Evolutionary conservation across 2,329 filamentous ascomycete genomes (phyloP).

Genomic region (Chaetomium olivaceum): DNA sequence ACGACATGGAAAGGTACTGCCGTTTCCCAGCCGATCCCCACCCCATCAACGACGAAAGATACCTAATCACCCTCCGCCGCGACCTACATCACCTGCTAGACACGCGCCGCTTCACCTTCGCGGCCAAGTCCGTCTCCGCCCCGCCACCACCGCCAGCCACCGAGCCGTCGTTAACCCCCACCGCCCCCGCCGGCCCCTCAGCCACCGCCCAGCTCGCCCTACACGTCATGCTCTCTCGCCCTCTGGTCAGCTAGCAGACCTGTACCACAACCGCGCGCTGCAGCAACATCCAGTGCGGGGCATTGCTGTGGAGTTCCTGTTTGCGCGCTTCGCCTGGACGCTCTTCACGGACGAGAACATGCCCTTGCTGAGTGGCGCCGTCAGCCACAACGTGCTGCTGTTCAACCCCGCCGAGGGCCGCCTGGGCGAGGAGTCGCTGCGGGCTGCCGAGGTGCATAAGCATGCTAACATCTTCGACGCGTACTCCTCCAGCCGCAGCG

Average conservation of each 20-base stretch:
- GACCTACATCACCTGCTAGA: background rate
- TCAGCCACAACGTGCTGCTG: constrained; percentile 3
- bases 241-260: background rate
- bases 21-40: background rate
- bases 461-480: constrained; percentile 3
- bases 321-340: constrained; percentile 13
- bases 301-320: constrained; percentile 12
- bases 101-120: constrained; percentile 5
- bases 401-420: background rate
- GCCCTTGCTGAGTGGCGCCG: constrained; percentile 1
- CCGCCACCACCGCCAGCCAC: background rate
- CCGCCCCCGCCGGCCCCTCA: background rate
- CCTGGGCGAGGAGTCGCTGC: background rate
- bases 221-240: constrained; percentile 6
- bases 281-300: constrained; percentile 1
- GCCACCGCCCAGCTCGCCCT: constrained; percentile 3
- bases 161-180: no score
- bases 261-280: constrained; percentile 11
- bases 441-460: background rate
- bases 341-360: constrained; percentile 9
- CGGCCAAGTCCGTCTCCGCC: background rate
- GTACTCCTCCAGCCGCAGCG: constrained; percentile 6
- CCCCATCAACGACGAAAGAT: constrained; percentile 6
- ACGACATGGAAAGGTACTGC: constrained; percentile 36
- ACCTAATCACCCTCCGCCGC: background rate